Conservation (phyloP, 192 early-diverging fungal species). For the Dissophora ornata region DNA sequence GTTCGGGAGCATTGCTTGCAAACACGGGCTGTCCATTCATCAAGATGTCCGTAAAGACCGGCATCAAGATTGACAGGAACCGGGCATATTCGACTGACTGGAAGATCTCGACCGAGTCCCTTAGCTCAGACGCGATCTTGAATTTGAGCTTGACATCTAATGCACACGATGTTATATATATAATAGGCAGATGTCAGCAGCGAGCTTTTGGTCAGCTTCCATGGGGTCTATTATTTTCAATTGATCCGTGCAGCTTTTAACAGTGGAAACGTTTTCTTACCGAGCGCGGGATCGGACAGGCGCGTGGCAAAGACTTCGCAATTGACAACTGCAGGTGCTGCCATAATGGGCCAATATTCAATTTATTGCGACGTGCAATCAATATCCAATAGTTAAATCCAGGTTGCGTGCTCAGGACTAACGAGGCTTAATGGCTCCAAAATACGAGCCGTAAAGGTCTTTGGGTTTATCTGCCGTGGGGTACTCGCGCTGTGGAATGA, state of each 20-base stretch:
- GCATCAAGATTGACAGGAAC: conserved; percentile 82
- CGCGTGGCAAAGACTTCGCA: conserved; percentile 64
- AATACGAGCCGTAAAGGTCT: too few species aligned
- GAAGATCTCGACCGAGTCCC: conserved; percentile 91
- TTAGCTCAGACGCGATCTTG: conserved; percentile 84
- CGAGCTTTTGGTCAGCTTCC: too few species aligned
- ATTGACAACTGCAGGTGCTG: conserved; percentile 41
- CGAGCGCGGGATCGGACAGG: conserved; percentile 62
- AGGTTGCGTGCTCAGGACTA: too few species aligned
- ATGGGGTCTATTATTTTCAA: too few species aligned
- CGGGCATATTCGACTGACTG: conserved; percentile 88
- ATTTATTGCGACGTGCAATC: background rate
- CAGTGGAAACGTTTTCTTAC: conserved; percentile 15
- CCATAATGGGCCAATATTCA: conserved; percentile 16
- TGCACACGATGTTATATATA: background rate
- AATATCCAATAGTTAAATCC: background rate
- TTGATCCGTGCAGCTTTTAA: background rate
- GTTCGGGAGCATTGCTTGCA: conserved; percentile 77
- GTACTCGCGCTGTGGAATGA: too few species aligned
- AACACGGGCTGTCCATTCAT: conserved; percentile 78
- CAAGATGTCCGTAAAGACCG: conserved; percentile 84
- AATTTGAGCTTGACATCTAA: conserved; percentile 71
- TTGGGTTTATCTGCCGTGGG: too few species aligned
- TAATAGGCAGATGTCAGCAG: too few species aligned
- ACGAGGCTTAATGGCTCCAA: too few species aligned